A percentile compares a stretch with the other conserved stretches of the same genome.
Evolutionary conservation across 495 filamentous ascomycete species (phyloP).

Genomic region (Lasiosphaeriaceae sp.): DNA sequence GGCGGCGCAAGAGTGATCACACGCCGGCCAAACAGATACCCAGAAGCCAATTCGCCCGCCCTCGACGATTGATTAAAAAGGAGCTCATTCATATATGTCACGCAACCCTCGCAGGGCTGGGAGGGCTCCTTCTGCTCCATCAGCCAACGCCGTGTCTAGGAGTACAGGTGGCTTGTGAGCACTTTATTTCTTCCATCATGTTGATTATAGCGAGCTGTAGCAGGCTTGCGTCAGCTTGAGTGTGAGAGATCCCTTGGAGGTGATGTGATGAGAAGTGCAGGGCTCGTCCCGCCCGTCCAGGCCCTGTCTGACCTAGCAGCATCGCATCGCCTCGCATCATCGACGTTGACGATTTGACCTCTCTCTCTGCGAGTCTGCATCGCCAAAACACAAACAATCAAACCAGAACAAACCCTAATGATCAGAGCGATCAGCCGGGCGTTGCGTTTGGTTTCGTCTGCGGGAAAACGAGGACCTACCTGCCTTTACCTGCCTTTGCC

Average conservation of each 20-base stretch:
- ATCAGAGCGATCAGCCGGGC: constrained; percentile 17
- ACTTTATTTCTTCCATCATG: constrained; percentile 13
- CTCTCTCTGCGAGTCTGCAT: background rate
- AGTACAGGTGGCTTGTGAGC: background rate
- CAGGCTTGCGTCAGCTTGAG: too few species aligned
- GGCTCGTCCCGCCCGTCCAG: too few species aligned
- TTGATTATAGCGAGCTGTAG: background rate
- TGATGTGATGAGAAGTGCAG: too few species aligned
- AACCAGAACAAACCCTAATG: background rate
- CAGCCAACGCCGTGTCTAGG: background rate
- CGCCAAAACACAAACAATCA: background rate
- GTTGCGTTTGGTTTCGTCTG: constrained; percentile 25
- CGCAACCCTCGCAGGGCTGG: constrained; percentile 17
- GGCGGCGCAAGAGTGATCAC: constrained; percentile 9
- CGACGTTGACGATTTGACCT: background rate
- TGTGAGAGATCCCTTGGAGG: too few species aligned
- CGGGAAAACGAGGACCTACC: background rate
- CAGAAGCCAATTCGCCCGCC: constrained; percentile 5
- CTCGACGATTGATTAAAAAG: constrained; percentile 14
- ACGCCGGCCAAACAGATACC: constrained; percentile 7
- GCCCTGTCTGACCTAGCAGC: constrained; percentile 16
- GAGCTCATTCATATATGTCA: constrained; percentile 21
- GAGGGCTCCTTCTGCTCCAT: background rate
- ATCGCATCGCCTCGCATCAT: constrained; percentile 26
- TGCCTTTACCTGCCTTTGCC: too few species aligned